phyloP scores from a whole-genome alignment of 345 rosid species.

The Rhodamnia argentea region DNA sequence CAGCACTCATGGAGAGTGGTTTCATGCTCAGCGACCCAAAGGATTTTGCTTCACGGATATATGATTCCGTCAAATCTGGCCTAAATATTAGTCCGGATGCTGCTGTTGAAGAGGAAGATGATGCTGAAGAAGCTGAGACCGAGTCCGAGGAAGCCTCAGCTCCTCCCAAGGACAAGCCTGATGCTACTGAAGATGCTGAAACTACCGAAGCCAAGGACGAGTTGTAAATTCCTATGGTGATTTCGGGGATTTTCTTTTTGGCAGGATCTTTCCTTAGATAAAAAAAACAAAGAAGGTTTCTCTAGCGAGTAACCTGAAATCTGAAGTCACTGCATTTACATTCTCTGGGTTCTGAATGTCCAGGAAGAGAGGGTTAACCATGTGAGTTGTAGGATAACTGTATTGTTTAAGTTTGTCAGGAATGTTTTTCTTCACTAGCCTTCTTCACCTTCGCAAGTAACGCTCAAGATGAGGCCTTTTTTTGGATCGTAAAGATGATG shows the following conservation, averaged over 20 bases:
- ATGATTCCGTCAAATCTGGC: constrained; percentile 65
- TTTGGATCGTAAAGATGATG: neutral
- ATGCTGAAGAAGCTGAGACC: constrained; percentile 37
- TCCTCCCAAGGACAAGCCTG: constrained; percentile 35
- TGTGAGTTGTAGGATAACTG: neutral
- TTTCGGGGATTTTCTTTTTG: neutral
- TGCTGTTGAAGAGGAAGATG: constrained; percentile 66
- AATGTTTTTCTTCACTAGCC: constrained; percentile 16
- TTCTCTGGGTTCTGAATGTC: neutral
- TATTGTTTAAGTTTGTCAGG: neutral
- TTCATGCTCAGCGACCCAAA: constrained; percentile 67
- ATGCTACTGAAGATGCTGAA: neutral
- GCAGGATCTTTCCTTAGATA: neutral
- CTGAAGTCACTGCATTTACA: neutral
- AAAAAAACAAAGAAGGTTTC: neutral
- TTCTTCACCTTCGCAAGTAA: constrained; percentile 40
- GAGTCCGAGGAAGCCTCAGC: constrained; percentile 19
- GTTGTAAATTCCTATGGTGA: neutral
- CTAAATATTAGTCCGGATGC: constrained; percentile 74
- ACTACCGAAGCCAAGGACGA: neutral
- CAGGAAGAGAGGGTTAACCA: neutral
- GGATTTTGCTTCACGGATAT: constrained; percentile 77
- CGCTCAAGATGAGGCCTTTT: constrained; percentile 33
- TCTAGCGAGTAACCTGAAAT: neutral
- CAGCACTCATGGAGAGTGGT: constrained; percentile 96